Evolutionary conservation across 2,329 filamentous ascomycete genomes (phyloP), one percentile per base, ranked within the genome.

Genomic region (Phaeosphaeria sp.): DNA sequence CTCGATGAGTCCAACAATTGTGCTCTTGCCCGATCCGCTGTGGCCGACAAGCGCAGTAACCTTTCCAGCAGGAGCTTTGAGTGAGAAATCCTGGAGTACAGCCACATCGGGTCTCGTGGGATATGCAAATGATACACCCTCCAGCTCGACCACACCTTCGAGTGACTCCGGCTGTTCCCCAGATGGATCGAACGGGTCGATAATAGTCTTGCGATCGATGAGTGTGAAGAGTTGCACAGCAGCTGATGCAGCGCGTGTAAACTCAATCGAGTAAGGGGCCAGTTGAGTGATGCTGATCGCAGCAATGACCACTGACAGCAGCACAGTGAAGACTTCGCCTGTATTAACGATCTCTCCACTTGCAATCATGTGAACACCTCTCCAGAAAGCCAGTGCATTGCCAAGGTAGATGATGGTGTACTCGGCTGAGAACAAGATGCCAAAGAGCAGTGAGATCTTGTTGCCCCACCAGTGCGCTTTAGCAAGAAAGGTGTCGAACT

Each of bases 301-400:
- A 52, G 92, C 93, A 59, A 96, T 93, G 82, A 97, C 90, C 70
- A 96, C 89, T 39, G 91, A 85, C 84, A 97, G 87, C 75, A 96
- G 67, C 95, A 65, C 62, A 1, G 57, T 92, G 42, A 88, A 96
- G 42, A 97, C 78, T 18, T 96, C 84, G 43, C 86, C 82, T 10
- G 87, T 86, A 1, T 96, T 82, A 3, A 18, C 21, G 20, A 66
- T 64, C 30, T 64, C 59, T 6, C 57, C 56, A 48, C 46, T 41
- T 7, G 9, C 61, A 18, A 72, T 41, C 57, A 68, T 62, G 18
- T 55, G 59, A 10, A 62, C 85, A 25, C 87, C 88, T 67, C 88
- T 82, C 86, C 86, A 90, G 67, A 88, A 90, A 0, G 87, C 85
- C 20, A 90, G 78, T 2, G 85, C 86, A 68, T 89, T 89, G 7